phyloP scores from a whole-genome alignment of 2,329 filamentous ascomycete species.

The Scolecobasidium constrictum region DNA sequence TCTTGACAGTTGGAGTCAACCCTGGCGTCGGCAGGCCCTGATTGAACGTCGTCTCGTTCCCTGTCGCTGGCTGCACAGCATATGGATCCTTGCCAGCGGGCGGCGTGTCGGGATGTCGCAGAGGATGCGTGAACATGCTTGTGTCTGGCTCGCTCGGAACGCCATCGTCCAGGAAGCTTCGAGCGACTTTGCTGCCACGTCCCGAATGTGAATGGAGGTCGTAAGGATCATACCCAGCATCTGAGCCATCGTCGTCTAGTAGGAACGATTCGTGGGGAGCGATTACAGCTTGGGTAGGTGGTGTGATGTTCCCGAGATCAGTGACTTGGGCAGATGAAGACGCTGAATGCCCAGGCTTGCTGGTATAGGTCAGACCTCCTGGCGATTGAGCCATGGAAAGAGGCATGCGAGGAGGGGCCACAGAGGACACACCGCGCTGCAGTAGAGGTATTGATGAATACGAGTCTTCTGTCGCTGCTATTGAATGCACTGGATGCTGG shows the following conservation, averaged over 20 bases:
- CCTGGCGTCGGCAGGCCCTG: slow-evolving; percentile 26
- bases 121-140: slow-evolving; percentile 19
- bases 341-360: too few species aligned
- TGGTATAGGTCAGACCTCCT: too few species aligned
- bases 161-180: slow-evolving; percentile 40
- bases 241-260: slow-evolving; percentile 43
- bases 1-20: slow-evolving; percentile 20
- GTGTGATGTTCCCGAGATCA: slow-evolving; percentile 14
- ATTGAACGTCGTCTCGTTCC: slow-evolving; percentile 21
- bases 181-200: slow-evolving; percentile 34
- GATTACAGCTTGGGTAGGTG: slow-evolving; percentile 11
- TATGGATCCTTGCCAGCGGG: slow-evolving; percentile 21
- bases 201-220: slow-evolving; percentile 35
- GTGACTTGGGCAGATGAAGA: too few species aligned
- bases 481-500: slow-evolving; percentile 16
- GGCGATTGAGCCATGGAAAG: too few species aligned
- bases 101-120: slow-evolving; percentile 31
- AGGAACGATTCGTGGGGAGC: slow-evolving; percentile 31
- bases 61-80: slow-evolving; percentile 13
- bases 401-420: too few species aligned
- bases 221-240: slow-evolving; percentile 30
- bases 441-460: slow-evolving; percentile 69
- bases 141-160: slow-evolving; percentile 19
- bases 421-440: slow-evolving; percentile 45
- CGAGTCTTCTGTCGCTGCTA: slow-evolving; percentile 57